A percentile compares a stretch with the other conserved stretches of the same genome.
phyloP scores from a whole-genome alignment of 108 stramenopile genomes.

The Aureococcus anophagefferens region DNA sequence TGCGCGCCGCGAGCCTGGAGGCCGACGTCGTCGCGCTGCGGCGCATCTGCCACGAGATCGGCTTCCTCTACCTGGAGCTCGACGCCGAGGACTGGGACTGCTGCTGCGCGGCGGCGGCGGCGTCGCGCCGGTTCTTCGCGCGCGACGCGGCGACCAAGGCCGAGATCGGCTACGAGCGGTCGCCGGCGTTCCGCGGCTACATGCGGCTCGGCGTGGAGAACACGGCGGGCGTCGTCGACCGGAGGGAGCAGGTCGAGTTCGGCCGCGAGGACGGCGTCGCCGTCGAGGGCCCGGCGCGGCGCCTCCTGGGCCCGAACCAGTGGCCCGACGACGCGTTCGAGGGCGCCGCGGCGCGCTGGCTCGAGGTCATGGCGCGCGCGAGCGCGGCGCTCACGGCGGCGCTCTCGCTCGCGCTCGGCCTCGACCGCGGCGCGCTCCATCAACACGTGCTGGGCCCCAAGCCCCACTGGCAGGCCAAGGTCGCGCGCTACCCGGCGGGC shows the following conservation, averaged over 20 bases:
- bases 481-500: slow-evolving; percentile 49
- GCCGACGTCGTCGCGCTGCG: neutral
- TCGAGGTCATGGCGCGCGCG: neutral
- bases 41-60: neutral
- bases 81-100: neutral
- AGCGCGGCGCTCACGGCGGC: neutral
- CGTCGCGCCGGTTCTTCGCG: neutral
- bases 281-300: neutral
- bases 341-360: too few relatives aligned
- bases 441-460: neutral
- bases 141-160: neutral
- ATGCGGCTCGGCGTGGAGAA: slow-evolving; percentile 62
- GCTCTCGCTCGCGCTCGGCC: neutral
- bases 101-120: too few relatives aligned
- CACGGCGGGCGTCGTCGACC: slow-evolving; percentile 53
- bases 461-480: slow-evolving; percentile 47
- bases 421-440: neutral
- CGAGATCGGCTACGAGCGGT: slow-evolving; percentile 29
- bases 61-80: slow-evolving; percentile 1
- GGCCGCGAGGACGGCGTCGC: slow-evolving; percentile 31
- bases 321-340: too few relatives aligned
- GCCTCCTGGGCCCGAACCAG: neutral
- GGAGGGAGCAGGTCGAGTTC: slow-evolving; percentile 58
- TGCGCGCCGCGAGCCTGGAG: too few relatives aligned
- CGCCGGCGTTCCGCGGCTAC: slow-evolving; percentile 51